Percentiles rank a stretch among this genome's conserved stretches.
Conservation (phyloP, 306 rosid species). For the Astragalus glycyphyllos region DNA sequence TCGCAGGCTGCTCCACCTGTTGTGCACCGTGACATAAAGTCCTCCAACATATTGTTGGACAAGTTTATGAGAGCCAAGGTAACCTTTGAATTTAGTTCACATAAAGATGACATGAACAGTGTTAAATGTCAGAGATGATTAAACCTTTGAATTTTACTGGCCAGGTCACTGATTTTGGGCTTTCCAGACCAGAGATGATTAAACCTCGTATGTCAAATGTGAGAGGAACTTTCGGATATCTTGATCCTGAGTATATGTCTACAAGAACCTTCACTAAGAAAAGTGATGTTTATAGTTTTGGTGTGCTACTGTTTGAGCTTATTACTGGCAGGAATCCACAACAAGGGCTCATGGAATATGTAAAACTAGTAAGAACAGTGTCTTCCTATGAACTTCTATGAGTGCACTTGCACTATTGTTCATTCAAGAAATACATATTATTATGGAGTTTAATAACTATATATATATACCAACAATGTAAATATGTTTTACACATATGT, state of each 20-base stretch:
- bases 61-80: constrained; percentile 91
- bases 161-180: constrained; percentile 60
- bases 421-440: background rate
- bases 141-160: no score
- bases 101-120: no score
- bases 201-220: constrained; percentile 44
- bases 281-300: constrained; percentile 67
- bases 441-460: background rate
- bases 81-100: constrained; percentile 39
- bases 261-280: constrained; percentile 59
- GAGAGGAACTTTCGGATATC: constrained; percentile 54
- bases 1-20: constrained; percentile 93
- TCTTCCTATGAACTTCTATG: constrained; percentile 15
- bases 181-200: constrained; percentile 53
- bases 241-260: constrained; percentile 54
- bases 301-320: constrained; percentile 60
- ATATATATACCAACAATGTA: background rate
- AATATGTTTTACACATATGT: background rate
- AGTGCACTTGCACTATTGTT: background rate
- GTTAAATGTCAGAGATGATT: no score
- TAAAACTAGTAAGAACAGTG: constrained; percentile 52
- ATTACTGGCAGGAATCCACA: constrained; percentile 58
- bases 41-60: constrained; percentile 81
- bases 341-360: constrained; percentile 60
- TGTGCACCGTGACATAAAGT: constrained; percentile 94